These are phyloP conservation scores for Pichia thaimueangensis DNA, from an alignment of 805 yeast species.

Conservation along the genomic window DNA sequence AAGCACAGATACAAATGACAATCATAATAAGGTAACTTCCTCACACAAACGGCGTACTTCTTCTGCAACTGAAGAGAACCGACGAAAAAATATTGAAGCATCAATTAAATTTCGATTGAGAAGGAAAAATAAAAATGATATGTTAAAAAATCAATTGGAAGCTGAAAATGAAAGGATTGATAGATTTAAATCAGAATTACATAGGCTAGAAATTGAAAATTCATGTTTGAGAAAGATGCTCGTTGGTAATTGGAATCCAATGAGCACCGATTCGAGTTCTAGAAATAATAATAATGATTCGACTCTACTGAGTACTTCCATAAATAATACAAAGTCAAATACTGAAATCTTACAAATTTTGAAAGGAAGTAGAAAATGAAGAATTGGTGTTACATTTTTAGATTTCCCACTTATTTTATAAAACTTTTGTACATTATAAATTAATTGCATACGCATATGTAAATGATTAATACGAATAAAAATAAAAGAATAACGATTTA, in stretches of 20 bases:
- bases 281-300: not conserved
- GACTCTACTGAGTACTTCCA: not conserved
- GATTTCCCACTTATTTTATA: too few species aligned
- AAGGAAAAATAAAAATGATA: slow-evolving; percentile 53
- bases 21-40: not conserved
- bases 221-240: slow-evolving; percentile 45
- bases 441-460: too few species aligned
- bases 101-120: slow-evolving; percentile 59
- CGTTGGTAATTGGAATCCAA: slow-evolving; percentile 9
- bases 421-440: too few species aligned
- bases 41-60: not conserved
- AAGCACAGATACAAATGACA: not conserved
- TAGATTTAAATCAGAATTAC: slow-evolving; percentile 39
- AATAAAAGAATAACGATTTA: too few species aligned
- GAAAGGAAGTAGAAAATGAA: not conserved
- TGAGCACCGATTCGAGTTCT: not conserved
- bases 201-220: slow-evolving; percentile 57
- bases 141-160: slow-evolving; percentile 45
- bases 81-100: slow-evolving; percentile 58
- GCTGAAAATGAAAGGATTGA: slow-evolving; percentile 40
- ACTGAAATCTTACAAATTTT: not conserved
- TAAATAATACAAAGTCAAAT: not conserved
- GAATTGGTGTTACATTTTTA: too few species aligned
- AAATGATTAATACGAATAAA: too few species aligned
- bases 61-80: slow-evolving; percentile 36